Percentiles rank a stretch among this genome's conserved stretches.
phyloP scores from a whole-genome alignment of 495 filamentous ascomycete species.

The Neurospora sublineolata region DNA sequence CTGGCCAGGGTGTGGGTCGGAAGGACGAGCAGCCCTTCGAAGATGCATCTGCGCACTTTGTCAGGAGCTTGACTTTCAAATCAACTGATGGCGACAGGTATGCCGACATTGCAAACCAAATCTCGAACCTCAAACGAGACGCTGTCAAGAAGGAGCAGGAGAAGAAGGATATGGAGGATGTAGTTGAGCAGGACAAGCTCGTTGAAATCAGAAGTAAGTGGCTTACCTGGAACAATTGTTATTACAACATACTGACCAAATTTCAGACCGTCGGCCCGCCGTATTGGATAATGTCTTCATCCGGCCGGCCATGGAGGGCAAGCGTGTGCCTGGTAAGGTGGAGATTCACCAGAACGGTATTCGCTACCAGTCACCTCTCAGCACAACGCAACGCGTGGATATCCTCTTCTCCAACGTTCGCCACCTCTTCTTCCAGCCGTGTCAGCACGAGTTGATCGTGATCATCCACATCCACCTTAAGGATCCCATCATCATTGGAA shows the following conservation, averaged over 20 bases:
- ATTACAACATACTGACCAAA: conserved; percentile 20
- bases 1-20: conserved; percentile 91
- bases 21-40: conserved; percentile 99
- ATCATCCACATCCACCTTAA: conserved; percentile 96
- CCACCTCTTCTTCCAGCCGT: conserved; percentile 98
- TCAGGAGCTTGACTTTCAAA: conserved; percentile 86
- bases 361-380: conserved; percentile 80
- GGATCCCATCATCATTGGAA: conserved; percentile 96
- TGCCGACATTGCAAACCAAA: conserved; percentile 76
- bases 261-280: conserved; percentile 68
- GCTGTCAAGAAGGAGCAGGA: conserved; percentile 86
- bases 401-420: conserved; percentile 97
- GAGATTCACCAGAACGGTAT: conserved; percentile 99
- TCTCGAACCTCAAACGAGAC: conserved; percentile 87
- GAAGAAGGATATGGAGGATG: conserved; percentile 99
- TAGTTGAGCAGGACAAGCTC: conserved; percentile 98
- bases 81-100: conserved; percentile 81
- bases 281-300: conserved; percentile 86
- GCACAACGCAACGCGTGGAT: conserved; percentile 72
- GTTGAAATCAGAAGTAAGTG: conserved; percentile 73
- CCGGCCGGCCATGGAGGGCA: conserved; percentile 87
- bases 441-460: conserved; percentile 88
- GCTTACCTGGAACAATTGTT: neutral
- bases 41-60: conserved; percentile 88
- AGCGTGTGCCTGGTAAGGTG: conserved; percentile 86